These are phyloP conservation scores for Acer yangbiense DNA, from an alignment of 345 rosid species.

Conservation along the genomic window DNA sequence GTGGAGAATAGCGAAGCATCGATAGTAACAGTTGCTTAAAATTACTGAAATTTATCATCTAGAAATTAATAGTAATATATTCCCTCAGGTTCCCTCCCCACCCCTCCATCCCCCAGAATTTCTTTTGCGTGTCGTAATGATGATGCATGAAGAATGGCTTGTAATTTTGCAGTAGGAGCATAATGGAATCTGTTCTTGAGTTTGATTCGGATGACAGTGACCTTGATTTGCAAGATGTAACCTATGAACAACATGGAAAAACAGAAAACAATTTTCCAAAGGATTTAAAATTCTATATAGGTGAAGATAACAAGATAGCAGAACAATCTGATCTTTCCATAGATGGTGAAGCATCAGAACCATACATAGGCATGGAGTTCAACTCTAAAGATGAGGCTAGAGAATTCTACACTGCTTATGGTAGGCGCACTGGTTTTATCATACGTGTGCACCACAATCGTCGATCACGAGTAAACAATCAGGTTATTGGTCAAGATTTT, in stretches of 20 bases:
- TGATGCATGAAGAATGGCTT: constrained; percentile 10
- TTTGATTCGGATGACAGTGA: constrained; percentile 28
- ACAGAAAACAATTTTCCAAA: constrained; percentile 7
- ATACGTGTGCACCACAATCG: constrained; percentile 19
- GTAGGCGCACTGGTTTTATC: constrained; percentile 19
- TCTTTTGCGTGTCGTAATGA: not conserved
- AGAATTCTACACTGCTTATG: constrained; percentile 16
- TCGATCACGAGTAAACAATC: constrained; percentile 15
- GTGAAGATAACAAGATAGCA: constrained; percentile 7
- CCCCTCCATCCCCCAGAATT: not conserved
- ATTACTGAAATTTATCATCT: too few species aligned
- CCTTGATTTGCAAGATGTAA: constrained; percentile 22
- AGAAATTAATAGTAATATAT: not conserved
- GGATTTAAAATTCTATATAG: constrained; percentile 3
- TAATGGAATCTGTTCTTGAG: constrained; percentile 24
- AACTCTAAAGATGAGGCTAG: constrained; percentile 17
- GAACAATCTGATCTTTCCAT: not conserved
- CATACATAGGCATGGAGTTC: constrained; percentile 15
- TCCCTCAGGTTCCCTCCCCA: not conserved
- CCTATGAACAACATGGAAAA: constrained; percentile 12
- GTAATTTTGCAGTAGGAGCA: constrained; percentile 15
- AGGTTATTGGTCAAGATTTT: constrained; percentile 24
- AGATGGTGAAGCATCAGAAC: constrained; percentile 5
- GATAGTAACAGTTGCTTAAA: not conserved
- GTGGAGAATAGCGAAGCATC: not conserved